Evolutionary conservation across 75 land plant species (phyloP).

Genomic region (Picea glauca): DNA sequence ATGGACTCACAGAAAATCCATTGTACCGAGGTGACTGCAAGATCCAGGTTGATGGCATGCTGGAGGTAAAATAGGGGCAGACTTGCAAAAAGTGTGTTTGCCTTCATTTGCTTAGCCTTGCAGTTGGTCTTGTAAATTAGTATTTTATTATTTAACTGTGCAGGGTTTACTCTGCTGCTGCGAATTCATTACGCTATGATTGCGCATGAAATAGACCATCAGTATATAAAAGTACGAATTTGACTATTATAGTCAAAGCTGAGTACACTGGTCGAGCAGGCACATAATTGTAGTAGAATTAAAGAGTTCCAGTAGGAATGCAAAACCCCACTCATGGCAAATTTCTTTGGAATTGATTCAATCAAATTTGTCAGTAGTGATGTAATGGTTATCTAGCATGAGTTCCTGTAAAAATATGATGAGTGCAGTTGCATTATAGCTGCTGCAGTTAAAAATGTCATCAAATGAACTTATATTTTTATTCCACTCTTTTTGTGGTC

Average conservation of each 20-base stretch:
- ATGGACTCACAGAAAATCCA: background rate
- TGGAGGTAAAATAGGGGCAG: background rate
- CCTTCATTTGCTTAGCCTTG: background rate
- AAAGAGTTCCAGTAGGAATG: too few relatives aligned
- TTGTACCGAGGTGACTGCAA: background rate
- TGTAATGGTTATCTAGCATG: background rate
- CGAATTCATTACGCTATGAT: conserved; percentile 2
- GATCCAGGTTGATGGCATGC: background rate
- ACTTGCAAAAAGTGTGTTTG: background rate
- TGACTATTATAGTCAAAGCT: background rate
- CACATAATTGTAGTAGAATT: too few relatives aligned
- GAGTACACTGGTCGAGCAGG: background rate
- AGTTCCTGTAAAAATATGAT: conserved; percentile 4
- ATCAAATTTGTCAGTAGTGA: background rate
- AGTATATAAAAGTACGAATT: conserved; percentile 1
- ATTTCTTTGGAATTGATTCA: conserved; percentile 1
- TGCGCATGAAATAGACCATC: background rate
- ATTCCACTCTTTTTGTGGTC: too few relatives aligned
- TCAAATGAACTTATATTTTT: background rate
- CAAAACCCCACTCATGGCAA: background rate
- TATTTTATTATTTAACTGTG: conserved; percentile 4
- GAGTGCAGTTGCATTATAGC: conserved; percentile 6
- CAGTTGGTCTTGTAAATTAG: conserved; percentile 11
- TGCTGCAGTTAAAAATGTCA: background rate
- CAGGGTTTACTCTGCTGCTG: conserved; percentile 1